A percentile compares a stretch with the other conserved stretches of the same genome.
Evolutionary conservation across 345 rosid genomes (phyloP).

Genomic region (Hypericum perforatum): DNA sequence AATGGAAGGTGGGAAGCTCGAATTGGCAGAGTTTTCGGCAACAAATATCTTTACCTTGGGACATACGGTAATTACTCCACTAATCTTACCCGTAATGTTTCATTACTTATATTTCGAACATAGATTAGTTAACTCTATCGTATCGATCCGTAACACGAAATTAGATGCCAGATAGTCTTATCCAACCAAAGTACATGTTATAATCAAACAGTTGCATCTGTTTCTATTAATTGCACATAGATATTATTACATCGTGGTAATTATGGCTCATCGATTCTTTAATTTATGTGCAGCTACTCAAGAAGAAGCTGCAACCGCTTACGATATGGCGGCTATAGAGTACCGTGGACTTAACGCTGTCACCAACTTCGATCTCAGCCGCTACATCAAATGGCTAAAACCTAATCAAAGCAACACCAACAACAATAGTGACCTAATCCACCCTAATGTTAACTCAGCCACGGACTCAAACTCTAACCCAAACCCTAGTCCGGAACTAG

Average conservation of each 20-base stretch:
- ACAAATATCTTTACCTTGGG: conserved; percentile 67
- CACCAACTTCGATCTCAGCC: conserved; percentile 86
- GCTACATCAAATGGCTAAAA: conserved; percentile 61
- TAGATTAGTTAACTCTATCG: too few species aligned
- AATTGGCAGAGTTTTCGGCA: conserved; percentile 68
- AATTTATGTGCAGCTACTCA: conserved; percentile 56
- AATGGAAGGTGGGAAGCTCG: conserved; percentile 83
- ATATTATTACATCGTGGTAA: too few species aligned
- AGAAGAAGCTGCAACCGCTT: conserved; percentile 92
- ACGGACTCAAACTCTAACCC: conserved; percentile 2
- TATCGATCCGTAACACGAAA: too few species aligned
- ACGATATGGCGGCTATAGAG: conserved; percentile 88
- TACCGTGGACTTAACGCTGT: conserved; percentile 90
- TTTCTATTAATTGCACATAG: too few species aligned
- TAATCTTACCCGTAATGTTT: too few species aligned
- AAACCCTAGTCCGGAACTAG: conserved; percentile 15
- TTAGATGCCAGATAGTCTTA: too few species aligned
- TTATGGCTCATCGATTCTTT: too few species aligned
- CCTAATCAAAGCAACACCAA: conserved; percentile 20
- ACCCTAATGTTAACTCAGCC: conserved; percentile 4
- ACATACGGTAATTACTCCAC: conserved; percentile 38
- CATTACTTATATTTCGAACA: too few species aligned
- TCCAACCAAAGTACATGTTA: too few species aligned
- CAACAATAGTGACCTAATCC: background rate
- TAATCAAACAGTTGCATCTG: too few species aligned